Evolutionary conservation across 2,329 filamentous ascomycete species (phyloP).

Genomic region (Zasmidium angulare): DNA sequence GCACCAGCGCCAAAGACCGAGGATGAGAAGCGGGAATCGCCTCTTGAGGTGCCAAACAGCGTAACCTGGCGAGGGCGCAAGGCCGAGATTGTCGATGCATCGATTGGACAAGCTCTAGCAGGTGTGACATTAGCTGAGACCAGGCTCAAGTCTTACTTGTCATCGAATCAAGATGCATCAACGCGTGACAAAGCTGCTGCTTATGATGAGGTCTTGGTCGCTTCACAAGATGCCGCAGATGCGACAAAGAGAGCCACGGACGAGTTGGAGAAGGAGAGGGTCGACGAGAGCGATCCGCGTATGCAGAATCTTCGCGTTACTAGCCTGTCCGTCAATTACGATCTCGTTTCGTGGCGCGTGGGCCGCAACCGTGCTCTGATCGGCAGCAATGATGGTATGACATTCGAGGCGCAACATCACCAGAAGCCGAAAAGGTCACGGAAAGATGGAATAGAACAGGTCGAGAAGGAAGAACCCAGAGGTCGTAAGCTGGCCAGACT

Average conservation of each 20-base stretch:
- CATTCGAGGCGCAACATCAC: conserved; percentile 52
- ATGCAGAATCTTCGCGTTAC: conserved; percentile 94
- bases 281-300: conserved; percentile 76
- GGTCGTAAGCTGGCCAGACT: conserved; percentile 76
- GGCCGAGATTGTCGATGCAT: conserved; percentile 87
- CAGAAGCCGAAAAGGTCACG: conserved; percentile 56
- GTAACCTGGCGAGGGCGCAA: conserved; percentile 83
- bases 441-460: conserved; percentile 48
- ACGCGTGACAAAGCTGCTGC: conserved; percentile 71
- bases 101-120: conserved; percentile 81
- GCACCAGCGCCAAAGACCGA: conserved; percentile 42
- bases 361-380: conserved; percentile 88
- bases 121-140: conserved; percentile 60
- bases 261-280: conserved; percentile 78
- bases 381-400: conserved; percentile 75
- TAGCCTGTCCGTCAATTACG: conserved; percentile 89
- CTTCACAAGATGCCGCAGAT: conserved; percentile 91
- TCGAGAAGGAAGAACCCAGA: conserved; percentile 62
- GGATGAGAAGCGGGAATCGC: conserved; percentile 24
- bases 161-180: conserved; percentile 42
- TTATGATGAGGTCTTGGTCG: conserved; percentile 86
- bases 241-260: conserved; percentile 92
- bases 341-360: conserved; percentile 90
- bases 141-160: conserved; percentile 50
- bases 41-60: conserved; percentile 62